Conservation (phyloP, 306 rosid genomes). For the Pachyrhizus erosus region DNA sequence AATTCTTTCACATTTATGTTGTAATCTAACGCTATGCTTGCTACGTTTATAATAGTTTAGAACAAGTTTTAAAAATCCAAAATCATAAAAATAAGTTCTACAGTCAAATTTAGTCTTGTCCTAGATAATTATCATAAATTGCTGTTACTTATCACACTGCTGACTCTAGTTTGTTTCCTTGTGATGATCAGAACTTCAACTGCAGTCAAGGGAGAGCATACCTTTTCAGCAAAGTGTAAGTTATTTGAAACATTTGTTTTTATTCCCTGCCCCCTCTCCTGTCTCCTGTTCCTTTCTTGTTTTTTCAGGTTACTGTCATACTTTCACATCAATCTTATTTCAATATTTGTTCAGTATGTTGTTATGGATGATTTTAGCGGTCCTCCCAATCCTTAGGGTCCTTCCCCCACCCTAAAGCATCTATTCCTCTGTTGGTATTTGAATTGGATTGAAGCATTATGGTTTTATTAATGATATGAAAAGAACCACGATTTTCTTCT, state of each 20-base stretch:
- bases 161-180: slow-evolving; percentile 46
- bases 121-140: slow-evolving; percentile 17
- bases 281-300: neutral
- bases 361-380: slow-evolving; percentile 9
- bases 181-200: slow-evolving; percentile 70
- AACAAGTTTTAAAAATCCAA: slow-evolving; percentile 15
- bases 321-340: neutral
- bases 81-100: slow-evolving; percentile 2
- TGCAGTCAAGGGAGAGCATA: slow-evolving; percentile 83
- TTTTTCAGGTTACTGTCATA: neutral
- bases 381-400: neutral
- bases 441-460: slow-evolving; percentile 4
- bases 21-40: neutral
- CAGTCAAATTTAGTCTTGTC: slow-evolving; percentile 14
- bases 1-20: neutral
- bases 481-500: slow-evolving; percentile 20
- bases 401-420: slow-evolving; percentile 11
- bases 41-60: neutral
- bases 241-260: slow-evolving; percentile 30
- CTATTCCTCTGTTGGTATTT: neutral
- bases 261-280: neutral
- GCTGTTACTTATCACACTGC: neutral
- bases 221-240: slow-evolving; percentile 90
- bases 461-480: neutral
- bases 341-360: slow-evolving; percentile 3